Conservation (phyloP, 257 asterid genomes). For the Cruciata laevipes region DNA sequence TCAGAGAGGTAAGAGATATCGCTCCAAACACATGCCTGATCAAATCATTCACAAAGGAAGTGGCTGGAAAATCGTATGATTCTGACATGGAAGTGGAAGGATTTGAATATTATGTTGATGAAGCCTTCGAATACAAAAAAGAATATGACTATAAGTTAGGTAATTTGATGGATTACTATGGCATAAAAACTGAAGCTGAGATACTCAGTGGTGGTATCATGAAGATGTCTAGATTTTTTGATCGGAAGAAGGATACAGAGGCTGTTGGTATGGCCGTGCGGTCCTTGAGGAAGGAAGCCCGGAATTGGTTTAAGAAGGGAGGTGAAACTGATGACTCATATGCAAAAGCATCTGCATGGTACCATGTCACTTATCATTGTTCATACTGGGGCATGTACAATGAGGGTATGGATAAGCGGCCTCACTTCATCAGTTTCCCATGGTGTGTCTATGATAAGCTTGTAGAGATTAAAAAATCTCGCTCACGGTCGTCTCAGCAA, state of each 20-base stretch:
- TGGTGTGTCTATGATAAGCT: no score
- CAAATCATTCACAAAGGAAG: no score
- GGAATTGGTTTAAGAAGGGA: conserved; percentile 56
- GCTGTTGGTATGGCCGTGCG: conserved; percentile 60
- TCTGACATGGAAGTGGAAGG: conserved; percentile 61
- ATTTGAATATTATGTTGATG: conserved; percentile 46
- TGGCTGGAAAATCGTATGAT: conserved; percentile 54
- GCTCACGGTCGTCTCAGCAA: conserved; percentile 9
- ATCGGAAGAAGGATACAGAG: no score
- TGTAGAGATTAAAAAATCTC: no score
- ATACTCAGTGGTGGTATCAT: no score
- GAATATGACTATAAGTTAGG: conserved; percentile 79
- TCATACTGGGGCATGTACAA: conserved; percentile 63
- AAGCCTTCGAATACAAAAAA: conserved; percentile 51
- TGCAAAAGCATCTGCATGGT: conserved; percentile 90
- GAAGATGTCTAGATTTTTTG: no score
- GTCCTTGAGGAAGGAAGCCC: conserved; percentile 66
- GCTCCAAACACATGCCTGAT: no score
- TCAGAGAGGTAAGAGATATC: no score
- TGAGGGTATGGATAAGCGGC: no score
- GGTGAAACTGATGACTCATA: conserved; percentile 38
- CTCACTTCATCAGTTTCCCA: no score
- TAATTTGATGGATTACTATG: no score
- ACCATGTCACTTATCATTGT: conserved; percentile 68
- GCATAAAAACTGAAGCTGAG: no score